Evolutionary conservation across 2,329 filamentous ascomycete species (phyloP), one percentile per base, ranked within the genome.

Genomic region (Chaetomiaceae sp.): DNA sequence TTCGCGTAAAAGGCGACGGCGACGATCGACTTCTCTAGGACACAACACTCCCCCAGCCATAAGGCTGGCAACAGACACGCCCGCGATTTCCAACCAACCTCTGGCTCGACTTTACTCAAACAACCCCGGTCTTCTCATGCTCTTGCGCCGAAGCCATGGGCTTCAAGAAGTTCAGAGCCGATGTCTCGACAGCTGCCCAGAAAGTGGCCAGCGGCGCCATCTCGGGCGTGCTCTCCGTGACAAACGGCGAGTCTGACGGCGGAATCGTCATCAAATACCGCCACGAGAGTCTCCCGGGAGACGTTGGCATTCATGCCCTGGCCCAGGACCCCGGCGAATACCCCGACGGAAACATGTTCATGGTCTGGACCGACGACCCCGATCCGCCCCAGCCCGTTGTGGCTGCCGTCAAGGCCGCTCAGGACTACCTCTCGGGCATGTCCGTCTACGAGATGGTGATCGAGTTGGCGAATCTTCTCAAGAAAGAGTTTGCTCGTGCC

Each of bases 161-260:
- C 59, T 78, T 84, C 54, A 80, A 78, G 63, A 77, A 80, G 33
- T 91, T 88, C 67, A 74, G 83, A 44, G 71, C 74, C 47, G 86
- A 91, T 65, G 55, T 78, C 29, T 62, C 64, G 25, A 59, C 71
- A 75, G 63, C 72, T 66, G 25, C 69, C 71, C 39, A 74, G 69
- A 7, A 70, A 68, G 59, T 49, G 6, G 56, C 63, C 14, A 63
- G 65, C 37, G 64, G 69, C 19, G 62, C 62, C 3, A 71, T 82
- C 43, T 58, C 71, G 1, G 70, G 76, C 45, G 73, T 94, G 44
- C 70, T 70, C 44, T 65, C 75, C 31, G 71, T 95, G 22, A 70
- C 71, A 31, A 72, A 74, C 33, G 87, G 87, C 15, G 82, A 84
- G 5, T 85, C 87, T 29, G 87, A 92, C 67, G 88, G 87, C 47